Evolutionary conservation across 2,329 filamentous ascomycete genomes (phyloP).

Genomic region (Aspergillus quadricinctus): DNA sequence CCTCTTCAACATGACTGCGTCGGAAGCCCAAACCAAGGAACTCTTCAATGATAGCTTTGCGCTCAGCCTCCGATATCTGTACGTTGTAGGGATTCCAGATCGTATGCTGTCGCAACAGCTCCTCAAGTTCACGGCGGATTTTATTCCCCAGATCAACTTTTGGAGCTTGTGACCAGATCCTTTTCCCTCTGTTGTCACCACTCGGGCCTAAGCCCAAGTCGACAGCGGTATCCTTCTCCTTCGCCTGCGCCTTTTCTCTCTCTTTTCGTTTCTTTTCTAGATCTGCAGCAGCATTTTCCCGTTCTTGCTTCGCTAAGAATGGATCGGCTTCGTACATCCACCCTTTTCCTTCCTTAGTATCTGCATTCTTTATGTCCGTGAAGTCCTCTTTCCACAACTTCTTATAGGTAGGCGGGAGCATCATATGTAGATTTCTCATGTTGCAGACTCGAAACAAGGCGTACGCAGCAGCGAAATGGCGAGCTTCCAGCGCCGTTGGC

Average conservation of each 20-base stretch:
- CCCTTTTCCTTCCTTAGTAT: constrained; percentile 68
- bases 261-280: constrained; percentile 78
- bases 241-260: constrained; percentile 56
- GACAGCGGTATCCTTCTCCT: constrained; percentile 62
- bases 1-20: constrained; percentile 84
- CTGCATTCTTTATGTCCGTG: constrained; percentile 71
- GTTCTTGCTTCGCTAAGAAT: constrained; percentile 73
- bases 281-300: constrained; percentile 70
- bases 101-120: constrained; percentile 69
- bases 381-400: constrained; percentile 89
- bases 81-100: constrained; percentile 83
- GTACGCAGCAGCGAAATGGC: constrained; percentile 90
- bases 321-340: constrained; percentile 98
- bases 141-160: constrained; percentile 90
- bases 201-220: constrained; percentile 45
- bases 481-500: constrained; percentile 80
- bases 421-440: constrained; percentile 94
- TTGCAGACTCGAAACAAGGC: constrained; percentile 86
- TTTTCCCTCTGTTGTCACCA: constrained; percentile 51
- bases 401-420: constrained; percentile 84
- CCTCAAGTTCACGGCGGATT: constrained; percentile 74
- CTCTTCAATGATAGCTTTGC: constrained; percentile 63
- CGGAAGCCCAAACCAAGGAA: constrained; percentile 78
- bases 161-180: constrained; percentile 75
- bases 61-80: constrained; percentile 56